Evolutionary conservation across 208 protist genomes (phyloP), one percentile per base, ranked within the genome.

Genomic region (Kentomonas sorsogonicus): DNA sequence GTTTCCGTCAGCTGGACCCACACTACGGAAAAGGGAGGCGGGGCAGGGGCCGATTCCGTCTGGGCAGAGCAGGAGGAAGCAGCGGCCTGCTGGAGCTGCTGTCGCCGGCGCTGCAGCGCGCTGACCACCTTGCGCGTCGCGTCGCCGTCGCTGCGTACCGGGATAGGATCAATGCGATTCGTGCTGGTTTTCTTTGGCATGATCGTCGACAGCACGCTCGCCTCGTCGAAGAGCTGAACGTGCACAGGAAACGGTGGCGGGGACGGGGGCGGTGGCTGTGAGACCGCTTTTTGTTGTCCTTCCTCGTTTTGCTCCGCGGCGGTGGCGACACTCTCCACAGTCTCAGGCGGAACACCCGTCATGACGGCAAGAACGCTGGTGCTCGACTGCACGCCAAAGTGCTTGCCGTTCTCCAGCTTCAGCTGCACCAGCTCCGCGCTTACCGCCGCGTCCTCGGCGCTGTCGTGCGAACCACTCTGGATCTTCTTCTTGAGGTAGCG

Each of bases 381-480:
- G 7, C 69, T 64, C 20, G 69, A 38, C 1, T 72, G 67, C 4
- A 91, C 43, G 20, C 85, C 92, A 67, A 95, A 94, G 9, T 55
- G 31, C 2, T 74, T 82, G 9, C 93, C 93, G 27, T 89, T n/a
- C 10, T 69, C 27, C 26, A 96, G 55, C 61, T 95, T 96, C 13
- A 97, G 63, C 40, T 81, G 69, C 33, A 86, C 73, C 18, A 97
- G 72, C 46, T 95, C 77, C 22, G 87, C 72, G 51, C 85, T 89
- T 7, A 79, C 72, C n/a, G 53, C 33, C 4, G 91, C 89, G 61
- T 97, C 93, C n/a, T 86, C 66, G 40, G 52, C 54, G 56, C 87
- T 94, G 72, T 95, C 83, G 61, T 97, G 93, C 0, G 67, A 27
- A 29, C 77, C 83, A 46, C 86, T 82, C 63, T 97, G 93, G 43